Base-by-base conservation (phyloP, 805 yeast genomes). In the Candida broadrunensis region DNA sequence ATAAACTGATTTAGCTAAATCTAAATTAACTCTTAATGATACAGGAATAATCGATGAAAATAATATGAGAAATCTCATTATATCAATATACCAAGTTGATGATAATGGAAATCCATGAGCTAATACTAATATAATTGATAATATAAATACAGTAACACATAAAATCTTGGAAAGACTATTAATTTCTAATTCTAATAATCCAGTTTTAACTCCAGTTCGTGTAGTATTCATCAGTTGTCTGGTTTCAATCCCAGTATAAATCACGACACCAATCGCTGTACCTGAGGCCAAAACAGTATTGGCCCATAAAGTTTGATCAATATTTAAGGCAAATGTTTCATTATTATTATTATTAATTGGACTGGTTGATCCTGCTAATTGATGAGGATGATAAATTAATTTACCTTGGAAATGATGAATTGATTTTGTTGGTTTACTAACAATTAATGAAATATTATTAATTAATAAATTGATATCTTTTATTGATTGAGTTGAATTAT, bases 231-330 rank as follows among this genome's bases (percentile, higher is more conserved):
- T 78, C 18, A 95, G 86, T 66, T 90, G 98, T 48, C 99, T 80
- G 0, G 99, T 95, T 55, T 93, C 97, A 26, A 67, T 63, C 16
- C 99, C 99, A 0, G 98, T 91, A 60, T 89, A 93, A 2, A 89
- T 72, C 13, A 93, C 80, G 51, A 91, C 81, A 2, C 96, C 99
- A 36, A 90, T 70, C 6, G 95, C 93, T 3, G 88, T 78, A 12
- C 97, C 98, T 0, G 96, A 86, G 0, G 99, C 98, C 13, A 95
- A 70, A 1, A 95, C 97, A 0, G 99, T 93, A 59, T 93, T 93
- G 12, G 98, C 97, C 99, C 99, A 93, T 58, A 95, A 63, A 0
- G 99, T 88, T 55, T 91, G 90, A 61, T 93, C 99, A 8, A 93
- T 81, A 3, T 84, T 73, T 12, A 93, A 67, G 3, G 93, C 86